Base-by-base conservation (phyloP, 441 rosid species). In the Erysimum cheiri region DNA sequence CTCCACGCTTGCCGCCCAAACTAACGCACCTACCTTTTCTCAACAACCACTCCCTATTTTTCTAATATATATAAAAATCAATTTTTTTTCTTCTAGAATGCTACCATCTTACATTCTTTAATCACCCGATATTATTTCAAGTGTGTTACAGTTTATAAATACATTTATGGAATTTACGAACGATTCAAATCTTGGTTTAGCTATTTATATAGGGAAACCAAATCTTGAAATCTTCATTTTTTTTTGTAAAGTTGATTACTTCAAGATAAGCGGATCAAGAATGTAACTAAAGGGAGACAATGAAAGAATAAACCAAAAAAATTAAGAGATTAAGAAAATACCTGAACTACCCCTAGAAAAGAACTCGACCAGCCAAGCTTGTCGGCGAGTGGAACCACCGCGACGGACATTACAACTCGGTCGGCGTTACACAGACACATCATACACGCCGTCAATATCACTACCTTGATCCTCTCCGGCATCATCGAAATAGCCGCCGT, bases 351-450 rank as follows among this genome's bases (percentile, higher is more conserved):
- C 77, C 98, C 99, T 29, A 89, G 56, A 77, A 95, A 95, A 28
- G 95, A 79, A 71, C 82, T 92, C 60, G 96, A 90, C 99, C 99
- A 95, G 1, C 95, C 96, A 57, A 71, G 72, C 62, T 85, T 83
- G 4, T 88, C 84, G 24, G 98, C 97, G 1, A 95, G 90, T 17
- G 99, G 99, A 43, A 95, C 99, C 41, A 90, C 74, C 22, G 98
- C 89, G 0, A 95, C 96, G 0, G 99, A 95, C 98, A 95, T 95
- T 4, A 95, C 98, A 22, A 95, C 91, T 29, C 98, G 78, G 26
- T 95, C 99, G 9, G 99, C 98, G 84, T 95, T 95, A 73, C 97
- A 92, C 2, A 95, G 80, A 74, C 98, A 85, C 97, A 95, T 83
- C 17, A 84, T 92, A 24, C 76, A 77, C 17, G 98, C 96, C 78